Percentiles rank a stretch among this genome's conserved stretches.
These are phyloP conservation scores for Suillus spraguei DNA, from an alignment of 768 basidiomycete genomes.

Conservation along the genomic window DNA sequence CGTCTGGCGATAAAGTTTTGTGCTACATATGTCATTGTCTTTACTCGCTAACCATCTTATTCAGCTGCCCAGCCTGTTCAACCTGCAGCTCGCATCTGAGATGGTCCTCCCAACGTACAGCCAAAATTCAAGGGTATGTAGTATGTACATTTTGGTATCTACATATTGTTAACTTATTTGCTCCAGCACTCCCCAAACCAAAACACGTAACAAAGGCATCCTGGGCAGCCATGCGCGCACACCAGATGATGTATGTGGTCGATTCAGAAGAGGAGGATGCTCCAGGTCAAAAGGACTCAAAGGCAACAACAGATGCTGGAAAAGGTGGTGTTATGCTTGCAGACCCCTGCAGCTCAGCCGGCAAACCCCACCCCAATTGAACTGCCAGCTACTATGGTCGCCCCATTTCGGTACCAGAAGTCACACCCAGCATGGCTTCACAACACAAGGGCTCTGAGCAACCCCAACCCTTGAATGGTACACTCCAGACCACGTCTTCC, in stretches of 20 bases:
- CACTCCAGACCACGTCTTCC: not conserved
- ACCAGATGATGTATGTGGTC: not conserved
- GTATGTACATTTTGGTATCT: not conserved
- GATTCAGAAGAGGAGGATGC: constrained; percentile 1
- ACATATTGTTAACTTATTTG: not conserved
- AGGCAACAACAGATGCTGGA: not conserved
- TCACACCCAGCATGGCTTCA: not conserved
- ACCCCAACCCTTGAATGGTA: not conserved
- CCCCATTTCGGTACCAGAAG: not conserved
- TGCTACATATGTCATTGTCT: not conserved
- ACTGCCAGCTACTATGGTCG: not conserved
- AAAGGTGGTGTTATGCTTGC: not conserved
- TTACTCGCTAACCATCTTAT: constrained; percentile 1
- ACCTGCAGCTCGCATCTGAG: not conserved
- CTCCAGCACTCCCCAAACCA: not conserved
- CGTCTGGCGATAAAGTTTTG: not conserved
- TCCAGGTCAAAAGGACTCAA: not conserved
- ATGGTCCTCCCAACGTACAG: not conserved
- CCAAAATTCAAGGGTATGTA: not conserved
- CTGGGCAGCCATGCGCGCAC: not conserved
- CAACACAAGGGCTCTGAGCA: not conserved
- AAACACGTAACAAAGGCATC: not conserved
- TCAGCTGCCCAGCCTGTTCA: not conserved
- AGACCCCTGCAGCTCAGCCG: not conserved
- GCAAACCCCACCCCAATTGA: not conserved